These are phyloP conservation scores for Sporothrix phasma DNA, from an alignment of 2,329 filamentous ascomycete species.

Conservation along the genomic window DNA sequence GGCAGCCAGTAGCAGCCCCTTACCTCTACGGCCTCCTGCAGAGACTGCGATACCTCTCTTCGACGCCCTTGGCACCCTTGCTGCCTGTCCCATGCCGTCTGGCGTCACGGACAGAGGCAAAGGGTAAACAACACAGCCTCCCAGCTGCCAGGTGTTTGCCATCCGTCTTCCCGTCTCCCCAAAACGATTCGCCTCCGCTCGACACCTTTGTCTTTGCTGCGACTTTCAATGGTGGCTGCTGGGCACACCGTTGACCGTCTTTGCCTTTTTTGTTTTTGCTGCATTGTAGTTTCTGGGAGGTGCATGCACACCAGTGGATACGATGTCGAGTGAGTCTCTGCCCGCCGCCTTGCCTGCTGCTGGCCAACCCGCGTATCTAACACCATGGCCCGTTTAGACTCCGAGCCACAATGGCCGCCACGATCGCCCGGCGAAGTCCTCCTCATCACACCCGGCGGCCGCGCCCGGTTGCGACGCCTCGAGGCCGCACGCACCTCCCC, in stretches of 20 bases:
- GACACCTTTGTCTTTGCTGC: neutral
- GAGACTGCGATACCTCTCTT: neutral
- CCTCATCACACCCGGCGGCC: constrained; percentile 63
- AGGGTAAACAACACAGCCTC: constrained; percentile 12
- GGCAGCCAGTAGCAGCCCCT: neutral
- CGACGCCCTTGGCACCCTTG: neutral
- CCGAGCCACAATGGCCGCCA: constrained; percentile 50
- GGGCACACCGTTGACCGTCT: neutral
- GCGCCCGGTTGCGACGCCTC: constrained; percentile 61
- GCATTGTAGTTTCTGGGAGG: neutral
- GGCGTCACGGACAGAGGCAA: constrained; percentile 1
- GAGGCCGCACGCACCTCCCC: constrained; percentile 52
- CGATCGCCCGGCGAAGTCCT: constrained; percentile 56
- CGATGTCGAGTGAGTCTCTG: constrained; percentile 14
- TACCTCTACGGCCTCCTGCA: neutral
- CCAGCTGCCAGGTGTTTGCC: too few relatives aligned
- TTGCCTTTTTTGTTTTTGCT: neutral
- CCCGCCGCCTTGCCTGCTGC: neutral
- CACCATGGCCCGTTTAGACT: constrained; percentile 13
- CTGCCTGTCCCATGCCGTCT: neutral
- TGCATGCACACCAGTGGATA: neutral
- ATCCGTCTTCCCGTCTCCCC: neutral
- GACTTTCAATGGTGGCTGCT: neutral
- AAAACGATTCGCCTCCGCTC: neutral
- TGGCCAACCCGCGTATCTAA: neutral